phyloP scores from a whole-genome alignment of 2,329 filamentous ascomycete species.

The Colletotrichum abscissum region DNA sequence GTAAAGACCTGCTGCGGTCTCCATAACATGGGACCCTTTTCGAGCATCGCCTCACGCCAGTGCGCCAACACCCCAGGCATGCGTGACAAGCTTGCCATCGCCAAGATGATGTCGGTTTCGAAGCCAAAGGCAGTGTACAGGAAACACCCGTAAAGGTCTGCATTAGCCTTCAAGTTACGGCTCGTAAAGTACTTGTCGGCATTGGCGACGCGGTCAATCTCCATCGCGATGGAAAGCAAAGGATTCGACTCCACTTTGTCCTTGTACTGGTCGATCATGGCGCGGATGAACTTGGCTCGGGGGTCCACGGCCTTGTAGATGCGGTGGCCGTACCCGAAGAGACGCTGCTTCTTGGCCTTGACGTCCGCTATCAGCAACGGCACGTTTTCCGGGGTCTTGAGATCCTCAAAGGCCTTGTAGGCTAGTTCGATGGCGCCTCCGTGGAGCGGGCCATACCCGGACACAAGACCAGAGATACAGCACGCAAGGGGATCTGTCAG shows the following conservation, averaged over 20 bases:
- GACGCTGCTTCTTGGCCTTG: constrained; percentile 51
- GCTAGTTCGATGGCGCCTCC: constrained; percentile 61
- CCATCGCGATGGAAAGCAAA: constrained; percentile 49
- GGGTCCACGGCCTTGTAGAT: constrained; percentile 51
- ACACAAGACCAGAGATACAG: constrained; percentile 46
- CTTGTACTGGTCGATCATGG: constrained; percentile 39
- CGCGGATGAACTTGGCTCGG: constrained; percentile 44
- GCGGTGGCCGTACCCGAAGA: constrained; percentile 57
- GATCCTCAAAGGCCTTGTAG: constrained; percentile 52
- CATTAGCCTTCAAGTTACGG: constrained; percentile 53
- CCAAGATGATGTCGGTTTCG: constrained; percentile 42
- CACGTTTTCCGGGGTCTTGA: constrained; percentile 51
- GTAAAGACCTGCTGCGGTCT: constrained; percentile 42
- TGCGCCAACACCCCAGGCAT: constrained; percentile 43
- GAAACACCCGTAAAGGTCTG: constrained; percentile 57
- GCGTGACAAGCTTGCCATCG: constrained; percentile 42
- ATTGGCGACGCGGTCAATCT: constrained; percentile 49
- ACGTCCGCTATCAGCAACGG: constrained; percentile 51
- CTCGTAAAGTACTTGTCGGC: constrained; percentile 50
- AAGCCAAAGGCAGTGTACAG: constrained; percentile 50
- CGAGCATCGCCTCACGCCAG: constrained; percentile 44
- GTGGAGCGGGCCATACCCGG: constrained; percentile 47
- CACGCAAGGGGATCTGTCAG: constrained; percentile 56
- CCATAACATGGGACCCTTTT: constrained; percentile 43
- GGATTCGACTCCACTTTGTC: constrained; percentile 42